phyloP scores from a whole-genome alignment of 805 yeast genomes.

The Ogataea angusta region DNA sequence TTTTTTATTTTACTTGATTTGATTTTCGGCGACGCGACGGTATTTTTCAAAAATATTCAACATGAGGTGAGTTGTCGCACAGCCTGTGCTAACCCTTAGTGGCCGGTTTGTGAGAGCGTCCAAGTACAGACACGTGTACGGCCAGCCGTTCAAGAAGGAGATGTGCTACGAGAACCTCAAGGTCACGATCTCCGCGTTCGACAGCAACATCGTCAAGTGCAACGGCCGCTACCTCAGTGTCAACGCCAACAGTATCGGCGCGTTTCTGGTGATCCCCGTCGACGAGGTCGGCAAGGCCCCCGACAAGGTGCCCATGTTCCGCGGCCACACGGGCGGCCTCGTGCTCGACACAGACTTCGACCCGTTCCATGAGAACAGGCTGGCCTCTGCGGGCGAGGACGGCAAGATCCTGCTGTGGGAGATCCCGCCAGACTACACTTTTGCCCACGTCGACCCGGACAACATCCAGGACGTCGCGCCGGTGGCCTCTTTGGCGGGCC shows the following conservation, averaged over 20 bases:
- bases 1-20: too few species aligned
- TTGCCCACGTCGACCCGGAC: constrained; percentile 52
- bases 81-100: constrained; percentile 34
- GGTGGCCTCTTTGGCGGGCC: constrained; percentile 70
- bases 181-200: constrained; percentile 92
- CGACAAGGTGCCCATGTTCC: constrained; percentile 86
- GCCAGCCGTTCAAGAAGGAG: constrained; percentile 77
- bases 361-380: constrained; percentile 75
- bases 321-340: constrained; percentile 95
- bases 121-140: constrained; percentile 93
- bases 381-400: constrained; percentile 80
- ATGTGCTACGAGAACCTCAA: constrained; percentile 70
- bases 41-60: not conserved
- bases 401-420: constrained; percentile 82
- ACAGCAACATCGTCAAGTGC: constrained; percentile 81
- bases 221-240: constrained; percentile 84
- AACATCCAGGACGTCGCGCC: constrained; percentile 70
- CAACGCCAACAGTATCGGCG: constrained; percentile 95
- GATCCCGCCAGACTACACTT: constrained; percentile 78
- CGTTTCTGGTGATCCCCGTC: constrained; percentile 90
- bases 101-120: constrained; percentile 95
- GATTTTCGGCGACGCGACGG: not conserved
- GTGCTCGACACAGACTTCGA: constrained; percentile 95
- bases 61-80: constrained; percentile 23
- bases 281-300: constrained; percentile 88